A percentile compares a stretch with the other conserved stretches of the same genome.
phyloP scores from a whole-genome alignment of 345 rosid species.

The Combretum micranthum region DNA sequence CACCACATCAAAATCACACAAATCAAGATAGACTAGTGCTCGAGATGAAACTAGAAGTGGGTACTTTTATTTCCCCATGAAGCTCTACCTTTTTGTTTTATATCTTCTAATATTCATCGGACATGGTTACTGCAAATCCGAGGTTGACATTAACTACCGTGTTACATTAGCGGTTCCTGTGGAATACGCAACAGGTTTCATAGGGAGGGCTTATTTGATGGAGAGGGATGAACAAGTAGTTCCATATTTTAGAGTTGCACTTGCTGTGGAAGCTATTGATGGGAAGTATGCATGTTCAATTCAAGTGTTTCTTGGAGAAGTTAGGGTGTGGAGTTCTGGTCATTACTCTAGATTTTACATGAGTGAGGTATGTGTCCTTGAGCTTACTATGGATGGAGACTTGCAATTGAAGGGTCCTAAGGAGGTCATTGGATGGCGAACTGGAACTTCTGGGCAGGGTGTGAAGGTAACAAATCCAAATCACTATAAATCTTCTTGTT shows the following conservation, averaged over 20 bases:
- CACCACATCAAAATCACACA: too few species aligned
- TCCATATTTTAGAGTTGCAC: slow-evolving; percentile 53
- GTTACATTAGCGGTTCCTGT: slow-evolving; percentile 49
- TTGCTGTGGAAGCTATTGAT: slow-evolving; percentile 54
- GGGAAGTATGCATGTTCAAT: slow-evolving; percentile 57
- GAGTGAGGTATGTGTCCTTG: slow-evolving; percentile 46
- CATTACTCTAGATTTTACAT: slow-evolving; percentile 58
- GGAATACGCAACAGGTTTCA: slow-evolving; percentile 36
- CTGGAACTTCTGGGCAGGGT: slow-evolving; percentile 78
- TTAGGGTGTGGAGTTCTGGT: slow-evolving; percentile 85
- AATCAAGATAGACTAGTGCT: too few species aligned
- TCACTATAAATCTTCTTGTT: not conserved
- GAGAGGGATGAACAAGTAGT: slow-evolving; percentile 24
- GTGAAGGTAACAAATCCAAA: slow-evolving; percentile 52
- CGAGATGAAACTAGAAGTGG: too few species aligned
- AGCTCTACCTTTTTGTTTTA: too few species aligned
- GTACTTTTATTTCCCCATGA: too few species aligned
- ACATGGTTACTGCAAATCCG: slow-evolving; percentile 30
- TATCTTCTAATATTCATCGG: not conserved
- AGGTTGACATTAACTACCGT: slow-evolving; percentile 37
- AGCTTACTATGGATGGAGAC: slow-evolving; percentile 64
- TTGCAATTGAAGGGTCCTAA: slow-evolving; percentile 52
- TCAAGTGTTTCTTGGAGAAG: slow-evolving; percentile 69
- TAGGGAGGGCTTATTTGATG: slow-evolving; percentile 66
- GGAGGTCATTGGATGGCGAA: slow-evolving; percentile 63